These are phyloP conservation scores for Colletotrichum coccodes DNA, from an alignment of 2,329 filamentous ascomycete genomes.

Conservation along the genomic window DNA sequence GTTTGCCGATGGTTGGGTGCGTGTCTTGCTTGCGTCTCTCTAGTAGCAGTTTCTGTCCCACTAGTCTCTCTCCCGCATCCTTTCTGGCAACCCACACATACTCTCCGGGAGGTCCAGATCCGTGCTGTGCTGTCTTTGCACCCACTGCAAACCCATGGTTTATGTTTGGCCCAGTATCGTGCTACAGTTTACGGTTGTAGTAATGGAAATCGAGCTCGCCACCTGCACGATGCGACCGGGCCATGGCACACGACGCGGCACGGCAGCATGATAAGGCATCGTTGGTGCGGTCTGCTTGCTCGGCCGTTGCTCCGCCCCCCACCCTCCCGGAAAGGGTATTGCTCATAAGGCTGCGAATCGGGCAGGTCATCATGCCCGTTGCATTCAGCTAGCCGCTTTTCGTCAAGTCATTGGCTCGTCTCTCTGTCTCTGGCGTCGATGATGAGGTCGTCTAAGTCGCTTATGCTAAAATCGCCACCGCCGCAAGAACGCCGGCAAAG, in stretches of 20 bases:
- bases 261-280: constrained; percentile 5
- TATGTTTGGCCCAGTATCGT: neutral
- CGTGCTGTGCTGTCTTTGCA: neutral
- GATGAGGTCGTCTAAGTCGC: neutral
- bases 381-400: neutral
- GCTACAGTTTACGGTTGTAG: neutral
- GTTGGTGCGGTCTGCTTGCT: neutral
- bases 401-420: neutral
- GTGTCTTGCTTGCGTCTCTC: neutral
- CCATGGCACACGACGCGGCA: neutral
- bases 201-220: neutral
- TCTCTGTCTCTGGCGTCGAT: neutral
- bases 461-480: constrained; percentile 15
- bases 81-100: neutral
- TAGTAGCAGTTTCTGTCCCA: neutral
- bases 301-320: neutral
- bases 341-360: constrained; percentile 16
- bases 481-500: constrained; percentile 9
- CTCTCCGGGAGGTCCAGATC: neutral
- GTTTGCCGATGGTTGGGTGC: constrained; percentile 5
- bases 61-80: neutral
- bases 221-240: neutral
- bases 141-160: neutral
- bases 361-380: constrained; percentile 8
- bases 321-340: neutral